A percentile compares a stretch with the other conserved stretches of the same genome.
These are phyloP conservation scores for Cichorium intybus DNA, from an alignment of 140 eudicot species.

Conservation along the genomic window DNA sequence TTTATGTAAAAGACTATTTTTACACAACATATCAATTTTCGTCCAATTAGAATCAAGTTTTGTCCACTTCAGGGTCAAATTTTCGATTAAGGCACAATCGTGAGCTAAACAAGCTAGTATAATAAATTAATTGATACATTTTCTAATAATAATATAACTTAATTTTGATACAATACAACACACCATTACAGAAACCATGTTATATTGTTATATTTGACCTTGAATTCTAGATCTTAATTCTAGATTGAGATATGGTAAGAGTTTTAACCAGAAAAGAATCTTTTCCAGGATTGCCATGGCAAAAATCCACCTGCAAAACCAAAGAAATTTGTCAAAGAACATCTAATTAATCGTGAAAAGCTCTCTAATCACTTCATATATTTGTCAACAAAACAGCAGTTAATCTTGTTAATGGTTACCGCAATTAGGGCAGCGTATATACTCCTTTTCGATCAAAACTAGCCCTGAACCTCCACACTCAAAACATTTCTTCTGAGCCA, in stretches of 20 bases:
- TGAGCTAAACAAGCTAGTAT: no score
- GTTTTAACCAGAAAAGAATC: conserved; percentile 82
- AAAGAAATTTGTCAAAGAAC: neutral
- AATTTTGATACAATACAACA: no score
- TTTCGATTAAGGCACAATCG: no score
- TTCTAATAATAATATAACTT: no score
- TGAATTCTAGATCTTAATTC: no score
- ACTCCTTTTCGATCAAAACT: conserved; percentile 66
- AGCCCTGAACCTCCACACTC: conserved; percentile 92
- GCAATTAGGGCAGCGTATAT: conserved; percentile 78
- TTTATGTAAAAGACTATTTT: no score
- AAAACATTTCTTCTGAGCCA: conserved; percentile 62
- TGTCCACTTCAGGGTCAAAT: no score
- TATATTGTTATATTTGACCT: no score
- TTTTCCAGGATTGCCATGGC: conserved; percentile 96
- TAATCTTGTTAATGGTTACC: conserved; percentile 37
- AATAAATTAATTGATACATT: no score
- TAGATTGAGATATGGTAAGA: neutral
- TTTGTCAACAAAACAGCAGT: neutral
- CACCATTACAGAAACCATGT: no score
- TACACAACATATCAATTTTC: no score
- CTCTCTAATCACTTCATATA: neutral
- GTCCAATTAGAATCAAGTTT: no score
- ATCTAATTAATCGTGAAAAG: neutral
- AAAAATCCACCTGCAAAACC: conserved; percentile 77